These are phyloP conservation scores for Endogone sp. DNA, from an alignment of 192 early-diverging fungal species.

Conservation along the genomic window DNA sequence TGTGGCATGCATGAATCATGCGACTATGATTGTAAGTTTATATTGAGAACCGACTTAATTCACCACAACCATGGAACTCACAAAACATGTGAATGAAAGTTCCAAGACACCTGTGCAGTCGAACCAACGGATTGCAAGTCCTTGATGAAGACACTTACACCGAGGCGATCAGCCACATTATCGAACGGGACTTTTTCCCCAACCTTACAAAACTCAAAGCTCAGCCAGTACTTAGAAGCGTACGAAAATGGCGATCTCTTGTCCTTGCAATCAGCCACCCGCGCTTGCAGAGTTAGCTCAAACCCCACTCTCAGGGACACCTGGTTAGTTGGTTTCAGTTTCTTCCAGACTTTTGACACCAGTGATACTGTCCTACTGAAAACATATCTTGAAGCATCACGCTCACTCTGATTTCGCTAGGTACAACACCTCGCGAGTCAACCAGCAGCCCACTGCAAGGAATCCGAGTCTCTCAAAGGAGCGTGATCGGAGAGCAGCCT, in stretches of 20 bases:
- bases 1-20: too few species aligned
- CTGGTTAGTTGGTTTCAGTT: constrained; percentile 12
- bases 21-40: too few species aligned
- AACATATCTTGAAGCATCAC: background rate
- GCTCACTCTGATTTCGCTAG: background rate
- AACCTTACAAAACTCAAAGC: constrained; percentile 47
- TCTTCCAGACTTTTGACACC: too few species aligned
- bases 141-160: constrained; percentile 82
- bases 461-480: too few species aligned
- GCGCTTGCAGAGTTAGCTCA: constrained; percentile 13
- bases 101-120: too few species aligned
- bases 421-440: background rate
- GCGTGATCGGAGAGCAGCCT: background rate
- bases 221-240: constrained; percentile 55
- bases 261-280: constrained; percentile 17
- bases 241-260: constrained; percentile 34
- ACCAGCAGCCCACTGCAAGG: too few species aligned
- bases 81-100: too few species aligned
- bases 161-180: constrained; percentile 68
- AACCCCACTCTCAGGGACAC: background rate
- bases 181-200: constrained; percentile 83
- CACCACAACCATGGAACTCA: too few species aligned
- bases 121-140: constrained; percentile 20
- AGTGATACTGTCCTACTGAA: background rate
- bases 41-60: too few species aligned